Evolutionary conservation across 495 filamentous ascomycete species (phyloP).

Genomic region (Aspergillus hancockii): DNA sequence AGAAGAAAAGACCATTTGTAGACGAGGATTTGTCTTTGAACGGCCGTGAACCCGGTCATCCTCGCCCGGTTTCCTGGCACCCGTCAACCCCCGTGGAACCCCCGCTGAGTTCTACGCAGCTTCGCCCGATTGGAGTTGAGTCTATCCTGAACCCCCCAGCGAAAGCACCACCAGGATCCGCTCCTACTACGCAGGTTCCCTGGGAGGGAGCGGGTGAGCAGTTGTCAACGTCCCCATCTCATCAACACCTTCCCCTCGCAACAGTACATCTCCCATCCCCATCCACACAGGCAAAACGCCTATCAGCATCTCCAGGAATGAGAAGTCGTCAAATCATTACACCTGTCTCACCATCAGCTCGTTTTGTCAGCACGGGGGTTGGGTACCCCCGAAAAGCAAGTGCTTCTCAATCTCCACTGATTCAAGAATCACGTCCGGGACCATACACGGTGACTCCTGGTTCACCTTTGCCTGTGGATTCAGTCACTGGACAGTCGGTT

Average conservation of each 20-base stretch:
- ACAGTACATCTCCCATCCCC: constrained; percentile 34
- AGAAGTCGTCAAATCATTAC: constrained; percentile 58
- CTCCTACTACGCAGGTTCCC: constrained; percentile 17
- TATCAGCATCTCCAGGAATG: constrained; percentile 40
- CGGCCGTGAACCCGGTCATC: constrained; percentile 30
- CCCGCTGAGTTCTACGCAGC: constrained; percentile 35
- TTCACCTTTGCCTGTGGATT: constrained; percentile 33
- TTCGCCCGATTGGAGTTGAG: constrained; percentile 52
- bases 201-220: constrained; percentile 32
- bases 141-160: constrained; percentile 51
- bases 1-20: constrained; percentile 28
- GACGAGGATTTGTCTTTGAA: constrained; percentile 24
- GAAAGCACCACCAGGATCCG: constrained; percentile 25
- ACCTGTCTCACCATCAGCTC: constrained; percentile 61
- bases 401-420: constrained; percentile 49
- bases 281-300: constrained; percentile 31
- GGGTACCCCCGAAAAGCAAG: constrained; percentile 47
- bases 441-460: constrained; percentile 27
- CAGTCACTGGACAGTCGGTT: constrained; percentile 28
- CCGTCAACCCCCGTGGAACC: constrained; percentile 42
- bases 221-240: constrained; percentile 26
- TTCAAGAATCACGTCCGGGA: constrained; percentile 36
- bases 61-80: constrained; percentile 41
- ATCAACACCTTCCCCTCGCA: constrained; percentile 36
- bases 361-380: constrained; percentile 34